These are phyloP conservation scores for Penicillium paradoxum DNA, from an alignment of 495 filamentous ascomycete species.

Conservation along the genomic window DNA sequence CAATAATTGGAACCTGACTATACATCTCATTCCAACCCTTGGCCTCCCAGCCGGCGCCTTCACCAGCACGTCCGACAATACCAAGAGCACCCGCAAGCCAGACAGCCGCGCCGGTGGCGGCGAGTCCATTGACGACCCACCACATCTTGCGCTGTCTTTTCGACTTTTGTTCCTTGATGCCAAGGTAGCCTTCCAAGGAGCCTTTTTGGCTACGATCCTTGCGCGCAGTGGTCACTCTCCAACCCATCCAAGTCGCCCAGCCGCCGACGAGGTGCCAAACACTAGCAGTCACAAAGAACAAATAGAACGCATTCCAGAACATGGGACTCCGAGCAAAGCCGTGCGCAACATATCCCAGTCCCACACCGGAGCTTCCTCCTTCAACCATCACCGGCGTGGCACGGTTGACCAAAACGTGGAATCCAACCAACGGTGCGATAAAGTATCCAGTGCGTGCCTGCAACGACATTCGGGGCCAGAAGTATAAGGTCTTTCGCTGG, in stretches of 20 bases:
- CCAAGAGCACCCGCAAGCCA: constrained; percentile 83
- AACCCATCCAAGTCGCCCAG: constrained; percentile 66
- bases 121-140: constrained; percentile 62
- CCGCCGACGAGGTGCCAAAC: constrained; percentile 82
- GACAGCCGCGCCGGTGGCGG: constrained; percentile 50
- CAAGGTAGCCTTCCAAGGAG: constrained; percentile 34
- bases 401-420: constrained; percentile 69
- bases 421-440: constrained; percentile 56
- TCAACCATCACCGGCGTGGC: constrained; percentile 66
- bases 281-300: constrained; percentile 60
- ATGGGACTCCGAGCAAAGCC: constrained; percentile 67
- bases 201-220: constrained; percentile 30
- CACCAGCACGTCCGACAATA: constrained; percentile 68
- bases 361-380: constrained; percentile 76
- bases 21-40: constrained; percentile 72
- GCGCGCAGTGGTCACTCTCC: constrained; percentile 40
- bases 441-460: constrained; percentile 64
- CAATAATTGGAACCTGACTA: constrained; percentile 48
- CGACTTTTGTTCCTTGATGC: constrained; percentile 34
- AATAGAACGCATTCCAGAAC: constrained; percentile 63
- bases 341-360: constrained; percentile 77
- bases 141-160: constrained; percentile 54
- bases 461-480: constrained; percentile 65
- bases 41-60: constrained; percentile 69
- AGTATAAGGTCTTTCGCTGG: constrained; percentile 31